A percentile compares a stretch with the other conserved stretches of the same genome.
Evolutionary conservation across 2,329 filamentous ascomycete species (phyloP).

Genomic region (Ceratocystiopsis minuta): DNA sequence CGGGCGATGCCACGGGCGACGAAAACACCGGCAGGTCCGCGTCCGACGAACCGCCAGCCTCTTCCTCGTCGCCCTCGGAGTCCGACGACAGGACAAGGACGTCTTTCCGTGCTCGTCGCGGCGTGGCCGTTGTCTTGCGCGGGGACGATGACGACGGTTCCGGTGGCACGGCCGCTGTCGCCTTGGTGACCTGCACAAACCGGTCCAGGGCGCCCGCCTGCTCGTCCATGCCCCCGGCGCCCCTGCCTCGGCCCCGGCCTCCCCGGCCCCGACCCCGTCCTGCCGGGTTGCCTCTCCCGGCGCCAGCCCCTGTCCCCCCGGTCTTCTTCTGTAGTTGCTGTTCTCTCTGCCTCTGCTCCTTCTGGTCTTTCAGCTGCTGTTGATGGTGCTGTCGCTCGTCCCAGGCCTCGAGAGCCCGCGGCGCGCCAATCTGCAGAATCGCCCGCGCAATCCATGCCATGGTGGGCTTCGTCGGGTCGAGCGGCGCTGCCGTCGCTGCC

Average conservation of each 20-base stretch:
- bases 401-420: conserved; percentile 47
- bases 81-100: too few species aligned
- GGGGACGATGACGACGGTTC: background rate
- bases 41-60: conserved; percentile 2
- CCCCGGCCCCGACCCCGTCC: too few species aligned
- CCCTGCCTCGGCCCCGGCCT: too few species aligned
- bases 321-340: background rate
- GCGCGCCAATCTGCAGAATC: conserved; percentile 45
- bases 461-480: conserved; percentile 48
- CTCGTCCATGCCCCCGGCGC: conserved; percentile 5
- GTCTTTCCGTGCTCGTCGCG: background rate
- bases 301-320: conserved; percentile 7
- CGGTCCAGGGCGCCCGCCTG: conserved; percentile 18
- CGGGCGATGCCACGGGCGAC: too few species aligned
- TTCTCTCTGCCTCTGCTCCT: too few species aligned
- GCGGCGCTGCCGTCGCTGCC: conserved; percentile 16
- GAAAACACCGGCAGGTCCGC: too few species aligned
- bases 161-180: background rate
- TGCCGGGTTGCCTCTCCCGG: conserved; percentile 1
- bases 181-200: conserved; percentile 21
- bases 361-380: conserved; percentile 5
- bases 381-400: conserved; percentile 20
- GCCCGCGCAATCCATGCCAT: conserved; percentile 52
- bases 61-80: background rate
- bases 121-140: background rate